A percentile compares a stretch with the other conserved stretches of the same genome.
Conservation (phyloP, 225 moss, liverwort and hornwort species). For the Marchantia polymorpha region DNA sequence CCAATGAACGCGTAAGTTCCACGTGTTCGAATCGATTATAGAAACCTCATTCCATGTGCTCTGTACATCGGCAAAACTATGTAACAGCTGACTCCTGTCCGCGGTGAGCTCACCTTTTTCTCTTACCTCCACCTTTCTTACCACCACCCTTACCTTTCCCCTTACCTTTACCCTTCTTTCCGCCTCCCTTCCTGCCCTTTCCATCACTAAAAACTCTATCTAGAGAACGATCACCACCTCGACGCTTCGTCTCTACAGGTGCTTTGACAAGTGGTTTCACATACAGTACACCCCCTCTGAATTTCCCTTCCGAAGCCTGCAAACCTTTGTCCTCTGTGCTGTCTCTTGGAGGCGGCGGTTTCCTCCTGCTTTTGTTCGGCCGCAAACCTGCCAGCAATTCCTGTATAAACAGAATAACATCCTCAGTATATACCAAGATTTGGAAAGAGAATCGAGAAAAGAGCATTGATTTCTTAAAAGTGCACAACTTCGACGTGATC, state of each 20-base stretch:
- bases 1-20: not conserved
- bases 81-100: not conserved
- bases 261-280: constrained; percentile 63
- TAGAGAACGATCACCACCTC: constrained; percentile 46
- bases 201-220: constrained; percentile 57
- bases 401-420: constrained; percentile 34
- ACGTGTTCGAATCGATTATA: not conserved
- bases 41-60: not conserved
- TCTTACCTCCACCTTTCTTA: constrained; percentile 46
- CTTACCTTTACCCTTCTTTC: constrained; percentile 51
- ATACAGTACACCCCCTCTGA: constrained; percentile 83
- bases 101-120: not conserved
- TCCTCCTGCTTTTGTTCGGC: constrained; percentile 52
- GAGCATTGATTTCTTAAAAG: too few species aligned
- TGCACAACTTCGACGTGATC: too few species aligned
- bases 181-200: constrained; percentile 40
- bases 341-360: constrained; percentile 26
- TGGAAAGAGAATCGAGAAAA: not conserved
- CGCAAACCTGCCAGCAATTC: constrained; percentile 65
- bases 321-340: constrained; percentile 61
- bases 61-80: not conserved
- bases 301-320: constrained; percentile 71
- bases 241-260: constrained; percentile 37
- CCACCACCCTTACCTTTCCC: constrained; percentile 48
- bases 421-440: not conserved